Base-by-base conservation (phyloP, 495 filamentous ascomycete species). In the Tuber aestivum region DNA sequence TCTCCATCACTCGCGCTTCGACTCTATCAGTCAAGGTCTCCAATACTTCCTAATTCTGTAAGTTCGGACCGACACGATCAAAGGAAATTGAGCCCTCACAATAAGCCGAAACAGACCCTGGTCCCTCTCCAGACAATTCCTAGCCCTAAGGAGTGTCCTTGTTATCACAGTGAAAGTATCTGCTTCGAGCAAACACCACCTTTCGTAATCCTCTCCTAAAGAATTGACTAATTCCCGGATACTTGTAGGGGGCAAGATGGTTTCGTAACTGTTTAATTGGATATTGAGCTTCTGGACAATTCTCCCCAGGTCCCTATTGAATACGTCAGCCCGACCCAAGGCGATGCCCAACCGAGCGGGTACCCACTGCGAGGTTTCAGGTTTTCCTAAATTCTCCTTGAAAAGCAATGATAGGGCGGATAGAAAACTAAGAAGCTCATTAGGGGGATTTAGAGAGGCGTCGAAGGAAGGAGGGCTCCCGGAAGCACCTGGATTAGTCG, bases 41-140 rank as follows among this genome's bases (percentile, higher is more conserved):
- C 23, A 80, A 45, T 70, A 74, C 78, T 35, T 80, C 77, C 78
- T 80, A 56, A 18, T 42, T 41, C 37, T 18, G 37, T 65, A 44
- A 42, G 18, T 12, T 16, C n/a, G 42, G n/a, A n/a, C 10, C 40
- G 72, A 72, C 65, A 41, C 3, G 3, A 48, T 70, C 50, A 81
- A 56, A 56, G 71, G 44, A 70, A 78, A 45, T 20, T 70, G 68
- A 9, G 18, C n/a, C 69, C 79, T 80, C 65, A 81, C 79, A 74
- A 80, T 80, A 38, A 80, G 32, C 71, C 77, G 74, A 70, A 81
- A 81, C 20, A 81, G 69, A 9, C 79, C 79, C 41, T 81, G 75
- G 41, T 81, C 79, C 68, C 74, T 81, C 45, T 72, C 72, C 44
- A 81, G 38, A 35, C 79, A 81, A 18, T 75, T 61, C 65, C 41